Evolutionary conservation across 164 flowering plant species (phyloP), one percentile per base, ranked within the genome.

Genomic region (Pachysandra terminalis): DNA sequence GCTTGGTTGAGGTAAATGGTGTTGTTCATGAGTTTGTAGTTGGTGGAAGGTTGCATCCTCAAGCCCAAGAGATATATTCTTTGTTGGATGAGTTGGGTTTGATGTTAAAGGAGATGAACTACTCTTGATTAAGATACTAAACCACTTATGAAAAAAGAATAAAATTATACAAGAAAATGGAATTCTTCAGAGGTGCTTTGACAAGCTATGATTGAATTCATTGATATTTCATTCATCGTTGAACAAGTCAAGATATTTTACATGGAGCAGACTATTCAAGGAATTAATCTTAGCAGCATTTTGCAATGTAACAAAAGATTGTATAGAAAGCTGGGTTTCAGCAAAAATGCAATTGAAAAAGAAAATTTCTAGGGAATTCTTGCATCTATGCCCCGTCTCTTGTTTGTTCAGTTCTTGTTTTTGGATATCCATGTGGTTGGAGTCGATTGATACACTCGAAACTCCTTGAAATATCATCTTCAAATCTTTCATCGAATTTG

Each of bases 1-100:
- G 97, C 66, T 75, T 70, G 68, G 81, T 91, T 73, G 90, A 82
- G 73, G 81, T 89, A 35, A 67, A 85, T 71, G 92, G 86, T 13
- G 83, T 77, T 55, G 87, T 87, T 71, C 85, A 89, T 69, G 95
- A 91, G 78, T 91, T 91, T 71, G 69, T 85, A 22, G 80, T 80
- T n/a, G 82, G 84, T 51, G 84, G 88, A 68, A 74, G 65, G 41
- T 67, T 70, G 40, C 91, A 88, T 75, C 82, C 76, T 62, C 72
- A 54, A 71, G 70, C 82, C 16, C 52, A 61, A 68, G 82, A 84
- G 68, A 82, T 85, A 5, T 77, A 86, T 69, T 56, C 56, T n/a
- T 22, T 84, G 52, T 69, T 85, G 73, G 77, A 71, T 75, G 75
- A 55, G 24, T 56, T 81, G 67, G 56, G 66, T 64, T 22, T 61